Evolutionary conservation across 495 filamentous ascomycete genomes (phyloP).

Genomic region (Hypomontagnella monticulosa): DNA sequence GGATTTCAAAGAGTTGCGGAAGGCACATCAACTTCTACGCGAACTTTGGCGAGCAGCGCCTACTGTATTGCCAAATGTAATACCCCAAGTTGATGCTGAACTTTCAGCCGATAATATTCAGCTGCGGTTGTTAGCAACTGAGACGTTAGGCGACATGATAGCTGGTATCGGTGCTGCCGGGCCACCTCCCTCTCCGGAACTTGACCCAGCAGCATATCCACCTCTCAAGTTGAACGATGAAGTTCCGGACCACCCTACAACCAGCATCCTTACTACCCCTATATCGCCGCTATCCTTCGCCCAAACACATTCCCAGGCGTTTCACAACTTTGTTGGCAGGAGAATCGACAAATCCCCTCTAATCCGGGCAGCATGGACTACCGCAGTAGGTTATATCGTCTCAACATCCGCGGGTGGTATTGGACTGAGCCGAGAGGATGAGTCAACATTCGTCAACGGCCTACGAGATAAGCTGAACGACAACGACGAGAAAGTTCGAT

Average conservation of each 20-base stretch:
- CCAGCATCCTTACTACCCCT: constrained; percentile 77
- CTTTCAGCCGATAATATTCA: constrained; percentile 88
- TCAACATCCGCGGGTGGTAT: constrained; percentile 86
- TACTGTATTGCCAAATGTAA: constrained; percentile 87
- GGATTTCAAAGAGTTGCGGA: constrained; percentile 85
- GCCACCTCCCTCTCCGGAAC: constrained; percentile 72
- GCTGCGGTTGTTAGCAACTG: constrained; percentile 84
- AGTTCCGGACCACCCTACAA: constrained; percentile 54
- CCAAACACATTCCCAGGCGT: constrained; percentile 78
- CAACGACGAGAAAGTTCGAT: constrained; percentile 86
- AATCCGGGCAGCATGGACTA: constrained; percentile 86
- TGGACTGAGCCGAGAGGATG: constrained; percentile 80
- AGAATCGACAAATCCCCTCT: constrained; percentile 82
- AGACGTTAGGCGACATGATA: constrained; percentile 94
- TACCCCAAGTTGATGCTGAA: constrained; percentile 94
- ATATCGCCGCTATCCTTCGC: constrained; percentile 85
- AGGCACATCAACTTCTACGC: constrained; percentile 87
- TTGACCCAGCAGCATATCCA: constrained; percentile 85
- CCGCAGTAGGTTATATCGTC: constrained; percentile 81
- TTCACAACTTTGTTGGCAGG: constrained; percentile 82
- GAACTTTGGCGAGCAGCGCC: constrained; percentile 96
- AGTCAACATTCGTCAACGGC: constrained; percentile 73
- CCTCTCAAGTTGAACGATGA: constrained; percentile 73
- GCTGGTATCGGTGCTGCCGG: constrained; percentile 91
- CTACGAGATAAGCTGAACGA: constrained; percentile 85